phyloP scores from a whole-genome alignment of 495 filamentous ascomycete genomes.

The Aspergillus carlsbadensis region DNA sequence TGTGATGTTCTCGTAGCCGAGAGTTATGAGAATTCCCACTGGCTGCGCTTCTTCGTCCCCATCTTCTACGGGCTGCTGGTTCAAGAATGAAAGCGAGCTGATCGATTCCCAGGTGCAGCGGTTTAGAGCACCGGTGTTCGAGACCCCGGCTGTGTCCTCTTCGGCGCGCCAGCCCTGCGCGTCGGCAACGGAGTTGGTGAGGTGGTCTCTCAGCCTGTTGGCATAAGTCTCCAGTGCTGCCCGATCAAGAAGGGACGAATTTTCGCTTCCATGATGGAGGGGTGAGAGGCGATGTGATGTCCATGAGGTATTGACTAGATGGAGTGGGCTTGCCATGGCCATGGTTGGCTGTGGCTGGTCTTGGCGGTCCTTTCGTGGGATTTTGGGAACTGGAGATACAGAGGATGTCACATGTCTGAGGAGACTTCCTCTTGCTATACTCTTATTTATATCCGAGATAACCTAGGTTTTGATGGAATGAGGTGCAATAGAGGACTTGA shows the following conservation, averaged over 20 bases:
- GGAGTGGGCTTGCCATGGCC: constrained; percentile 29
- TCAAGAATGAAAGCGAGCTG: constrained; percentile 16
- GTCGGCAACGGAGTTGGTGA: constrained; percentile 50
- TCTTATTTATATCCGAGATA: neutral
- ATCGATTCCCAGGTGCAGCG: constrained; percentile 48
- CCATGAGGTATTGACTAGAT: constrained; percentile 56
- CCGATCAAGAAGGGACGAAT: constrained; percentile 37
- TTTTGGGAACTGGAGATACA: neutral
- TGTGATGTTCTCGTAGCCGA: constrained; percentile 50
- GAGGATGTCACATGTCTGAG: neutral
- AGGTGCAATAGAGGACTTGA: neutral
- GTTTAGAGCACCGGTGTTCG: constrained; percentile 46
- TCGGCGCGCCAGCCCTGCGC: constrained; percentile 32
- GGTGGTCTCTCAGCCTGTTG: constrained; percentile 49
- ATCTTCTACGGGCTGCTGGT: neutral
- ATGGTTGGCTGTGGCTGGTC: neutral
- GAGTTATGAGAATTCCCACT: constrained; percentile 42
- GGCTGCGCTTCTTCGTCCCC: neutral
- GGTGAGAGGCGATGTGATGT: constrained; percentile 56
- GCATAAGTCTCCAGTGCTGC: constrained; percentile 47
- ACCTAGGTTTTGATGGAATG: neutral
- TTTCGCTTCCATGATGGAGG: constrained; percentile 46
- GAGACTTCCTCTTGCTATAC: neutral
- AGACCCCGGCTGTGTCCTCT: constrained; percentile 38
- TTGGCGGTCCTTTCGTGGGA: neutral